Evolutionary conservation across 106 monocot genomes (phyloP).

Genomic region (Amphibolis antarctica): DNA sequence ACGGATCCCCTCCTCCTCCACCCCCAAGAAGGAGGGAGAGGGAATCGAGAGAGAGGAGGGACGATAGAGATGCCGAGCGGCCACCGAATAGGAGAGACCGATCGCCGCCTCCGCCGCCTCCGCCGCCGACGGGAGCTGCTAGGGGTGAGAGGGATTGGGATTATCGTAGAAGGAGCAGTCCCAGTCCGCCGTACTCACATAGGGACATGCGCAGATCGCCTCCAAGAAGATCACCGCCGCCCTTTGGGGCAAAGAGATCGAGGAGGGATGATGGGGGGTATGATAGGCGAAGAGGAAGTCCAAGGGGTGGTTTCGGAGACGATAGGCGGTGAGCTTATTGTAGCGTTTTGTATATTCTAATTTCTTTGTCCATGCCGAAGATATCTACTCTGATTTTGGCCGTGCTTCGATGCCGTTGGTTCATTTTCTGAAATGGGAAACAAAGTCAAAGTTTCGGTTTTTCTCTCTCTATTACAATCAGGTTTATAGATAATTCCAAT

Average conservation of each 20-base stretch:
- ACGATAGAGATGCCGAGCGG: neutral
- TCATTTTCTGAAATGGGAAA: neutral
- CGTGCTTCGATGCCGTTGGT: neutral
- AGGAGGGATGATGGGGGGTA: slow-evolving; percentile 77
- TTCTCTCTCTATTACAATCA: too few relatives aligned
- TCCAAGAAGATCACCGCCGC: slow-evolving; percentile 49
- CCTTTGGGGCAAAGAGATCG: slow-evolving; percentile 35
- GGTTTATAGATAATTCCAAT: too few relatives aligned
- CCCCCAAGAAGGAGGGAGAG: slow-evolving; percentile 29
- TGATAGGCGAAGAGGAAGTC: slow-evolving; percentile 51
- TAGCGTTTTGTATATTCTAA: too few relatives aligned
- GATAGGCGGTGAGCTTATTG: slow-evolving; percentile 11
- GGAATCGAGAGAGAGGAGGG: slow-evolving; percentile 32
- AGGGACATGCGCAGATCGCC: slow-evolving; percentile 30
- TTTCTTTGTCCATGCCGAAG: too few relatives aligned
- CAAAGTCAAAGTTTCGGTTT: too few relatives aligned
- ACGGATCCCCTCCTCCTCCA: slow-evolving; percentile 35
- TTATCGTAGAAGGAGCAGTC: slow-evolving; percentile 47
- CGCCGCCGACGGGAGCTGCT: neutral
- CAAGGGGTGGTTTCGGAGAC: slow-evolving; percentile 22
- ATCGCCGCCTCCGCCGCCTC: slow-evolving; percentile 17
- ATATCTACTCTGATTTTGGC: neutral
- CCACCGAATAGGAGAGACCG: neutral
- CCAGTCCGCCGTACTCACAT: slow-evolving; percentile 41
- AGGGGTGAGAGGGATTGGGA: slow-evolving; percentile 30